These are phyloP conservation scores for Gorgonomyces haynaldii DNA, from an alignment of 192 early-diverging fungal species.

Conservation along the genomic window DNA sequence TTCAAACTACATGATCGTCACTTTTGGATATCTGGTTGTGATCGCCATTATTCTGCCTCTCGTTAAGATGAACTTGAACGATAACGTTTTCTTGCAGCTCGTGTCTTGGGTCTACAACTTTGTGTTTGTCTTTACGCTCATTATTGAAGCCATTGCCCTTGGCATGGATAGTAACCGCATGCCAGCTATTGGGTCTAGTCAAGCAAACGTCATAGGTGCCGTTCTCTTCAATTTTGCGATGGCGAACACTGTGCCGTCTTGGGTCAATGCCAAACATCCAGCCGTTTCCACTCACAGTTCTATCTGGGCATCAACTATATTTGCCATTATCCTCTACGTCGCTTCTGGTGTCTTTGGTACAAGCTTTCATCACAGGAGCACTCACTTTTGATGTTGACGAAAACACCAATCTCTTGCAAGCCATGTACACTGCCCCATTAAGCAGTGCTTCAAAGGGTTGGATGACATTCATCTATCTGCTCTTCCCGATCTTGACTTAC, in stretches of 20 bases:
- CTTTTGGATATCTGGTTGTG: conserved; percentile 29
- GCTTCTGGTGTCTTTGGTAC: conserved; percentile 26
- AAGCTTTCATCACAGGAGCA: conserved; percentile 19
- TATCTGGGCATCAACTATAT: conserved; percentile 35
- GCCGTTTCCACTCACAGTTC: conserved; percentile 48
- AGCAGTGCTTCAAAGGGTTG: background rate
- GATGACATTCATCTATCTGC: conserved; percentile 28
- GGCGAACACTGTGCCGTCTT: conserved; percentile 55
- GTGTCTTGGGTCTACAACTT: conserved; percentile 43
- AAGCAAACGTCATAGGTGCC: conserved; percentile 43
- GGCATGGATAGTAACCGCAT: conserved; percentile 33
- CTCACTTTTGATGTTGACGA: conserved; percentile 32
- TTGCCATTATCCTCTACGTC: conserved; percentile 46
- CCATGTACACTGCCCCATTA: conserved; percentile 17
- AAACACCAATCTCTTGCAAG: conserved; percentile 30
- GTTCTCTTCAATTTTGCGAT: conserved; percentile 59
- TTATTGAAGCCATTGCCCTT: conserved; percentile 39
- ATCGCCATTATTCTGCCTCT: conserved; percentile 42
- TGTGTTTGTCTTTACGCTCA: conserved; percentile 43
- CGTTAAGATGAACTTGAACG: conserved; percentile 47
- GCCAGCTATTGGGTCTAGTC: conserved; percentile 39
- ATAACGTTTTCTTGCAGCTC: conserved; percentile 57
- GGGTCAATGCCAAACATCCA: conserved; percentile 49
- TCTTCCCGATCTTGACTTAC: conserved; percentile 43
- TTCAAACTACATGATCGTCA: conserved; percentile 45